Percentiles rank a stretch among this genome's conserved stretches.
phyloP scores from a whole-genome alignment of 1,139 yeast genomes.

The Sugiyamaella xylanicola region DNA sequence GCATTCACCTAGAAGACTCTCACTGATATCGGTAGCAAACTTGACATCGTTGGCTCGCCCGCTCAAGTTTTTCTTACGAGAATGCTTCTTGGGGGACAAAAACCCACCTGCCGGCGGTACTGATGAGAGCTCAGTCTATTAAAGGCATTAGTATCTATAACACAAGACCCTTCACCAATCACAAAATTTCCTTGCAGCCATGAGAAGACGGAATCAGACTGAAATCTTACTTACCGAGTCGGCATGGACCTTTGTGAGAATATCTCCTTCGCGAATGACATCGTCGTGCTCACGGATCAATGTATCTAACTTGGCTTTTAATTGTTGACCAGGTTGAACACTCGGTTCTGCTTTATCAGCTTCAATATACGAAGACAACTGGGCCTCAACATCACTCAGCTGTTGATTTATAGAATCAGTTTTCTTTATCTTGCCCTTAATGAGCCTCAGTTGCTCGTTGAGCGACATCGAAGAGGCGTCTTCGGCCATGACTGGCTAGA shows the following conservation, averaged over 20 bases:
- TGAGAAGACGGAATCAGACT: no score
- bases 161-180: background rate
- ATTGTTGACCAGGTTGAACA: constrained; percentile 6
- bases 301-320: constrained; percentile 23
- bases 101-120: constrained; percentile 13
- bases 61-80: constrained; percentile 20
- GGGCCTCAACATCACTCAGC: constrained; percentile 26
- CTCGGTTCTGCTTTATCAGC: constrained; percentile 5
- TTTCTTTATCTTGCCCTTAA: constrained; percentile 26
- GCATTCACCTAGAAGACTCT: constrained; percentile 75
- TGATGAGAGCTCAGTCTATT: constrained; percentile 5
- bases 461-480: constrained; percentile 14
- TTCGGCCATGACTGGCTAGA: constrained; percentile 14
- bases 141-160: background rate
- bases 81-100: constrained; percentile 17
- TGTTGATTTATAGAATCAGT: constrained; percentile 27
- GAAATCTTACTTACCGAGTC: constrained; percentile 14
- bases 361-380: constrained; percentile 23
- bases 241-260: constrained; percentile 12
- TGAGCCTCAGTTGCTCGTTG: constrained; percentile 26
- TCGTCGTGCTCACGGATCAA: constrained; percentile 29
- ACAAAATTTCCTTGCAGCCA: no score
- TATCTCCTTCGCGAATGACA: constrained; percentile 22
- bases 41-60: constrained; percentile 58
- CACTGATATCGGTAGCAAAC: constrained; percentile 82